Percentiles rank a stretch among this genome's conserved stretches.
Conservation (phyloP, 371 early-diverging fungal genomes). For the Thermomucor indicae-seudaticae region DNA sequence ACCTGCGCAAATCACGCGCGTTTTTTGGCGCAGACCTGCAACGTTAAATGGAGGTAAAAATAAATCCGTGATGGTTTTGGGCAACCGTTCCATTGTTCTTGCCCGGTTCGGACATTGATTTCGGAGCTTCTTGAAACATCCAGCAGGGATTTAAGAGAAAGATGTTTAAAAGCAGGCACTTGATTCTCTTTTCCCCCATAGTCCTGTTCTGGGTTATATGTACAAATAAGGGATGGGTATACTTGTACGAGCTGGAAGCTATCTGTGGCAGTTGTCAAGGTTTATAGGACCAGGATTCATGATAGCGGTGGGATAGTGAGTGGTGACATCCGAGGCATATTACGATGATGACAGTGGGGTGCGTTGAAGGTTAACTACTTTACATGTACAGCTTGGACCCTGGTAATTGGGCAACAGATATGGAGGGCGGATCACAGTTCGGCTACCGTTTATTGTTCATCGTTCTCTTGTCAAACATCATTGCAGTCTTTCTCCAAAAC, state of each 20-base stretch:
- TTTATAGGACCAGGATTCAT: slow-evolving; percentile 50
- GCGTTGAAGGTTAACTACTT: background rate
- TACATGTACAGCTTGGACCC: slow-evolving; percentile 49
- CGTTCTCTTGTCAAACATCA: slow-evolving; percentile 69
- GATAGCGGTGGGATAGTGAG: slow-evolving; percentile 48
- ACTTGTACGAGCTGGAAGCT: background rate
- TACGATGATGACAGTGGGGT: background rate
- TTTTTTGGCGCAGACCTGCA: too few relatives aligned
- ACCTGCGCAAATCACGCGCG: too few relatives aligned
- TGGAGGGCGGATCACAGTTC: slow-evolving; percentile 71
- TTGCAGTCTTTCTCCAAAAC: slow-evolving; percentile 76
- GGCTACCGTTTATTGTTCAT: slow-evolving; percentile 73
- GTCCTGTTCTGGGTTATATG: too few relatives aligned
- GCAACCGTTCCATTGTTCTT: too few relatives aligned
- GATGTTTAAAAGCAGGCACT: too few relatives aligned
- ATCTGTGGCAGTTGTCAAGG: slow-evolving; percentile 7
- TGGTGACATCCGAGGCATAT: background rate
- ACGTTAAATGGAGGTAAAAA: too few relatives aligned
- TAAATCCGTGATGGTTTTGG: too few relatives aligned
- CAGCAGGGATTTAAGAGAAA: too few relatives aligned
- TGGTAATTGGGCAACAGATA: slow-evolving; percentile 78
- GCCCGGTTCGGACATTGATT: too few relatives aligned
- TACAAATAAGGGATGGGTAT: background rate
- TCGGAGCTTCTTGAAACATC: too few relatives aligned
- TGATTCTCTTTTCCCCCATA: too few relatives aligned